Base-by-base conservation (phyloP, 2,329 filamentous ascomycete genomes). In the Bimuria novae-zelandiae region DNA sequence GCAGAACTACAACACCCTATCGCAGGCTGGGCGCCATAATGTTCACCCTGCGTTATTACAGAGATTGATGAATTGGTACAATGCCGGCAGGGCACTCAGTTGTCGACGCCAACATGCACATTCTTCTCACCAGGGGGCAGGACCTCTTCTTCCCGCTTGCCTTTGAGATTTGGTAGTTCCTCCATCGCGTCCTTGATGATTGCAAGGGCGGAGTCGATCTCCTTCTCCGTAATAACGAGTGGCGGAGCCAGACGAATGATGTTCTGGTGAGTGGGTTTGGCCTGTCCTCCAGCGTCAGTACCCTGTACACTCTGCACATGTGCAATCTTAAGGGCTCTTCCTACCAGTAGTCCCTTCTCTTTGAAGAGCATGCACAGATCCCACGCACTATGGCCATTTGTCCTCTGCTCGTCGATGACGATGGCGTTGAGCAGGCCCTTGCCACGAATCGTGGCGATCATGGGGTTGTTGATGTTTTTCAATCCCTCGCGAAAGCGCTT, bases 211-310 rank as follows among this genome's bases (percentile, higher is more conserved):
- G 86, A 84, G 63, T 86, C 82, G 61, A 99, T 88, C 77, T 99
- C 86, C 55, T 88, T 84, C 69, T 97, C 92, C 22, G 88, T 92
- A 68, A 99, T 97, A 61, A 99, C 92, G 49, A 99, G 81, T 17
- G 94, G 94, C 41, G 94, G 94, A n/a, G 94, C 94, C 57, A 99
- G 88, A 52, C 94, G 89, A 73, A 99, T 99, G 74, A 99, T 97
- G 77, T 97, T 97, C 70, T 96, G 88, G 76, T 99, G 94, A 6
- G 94, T 99, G 25, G 94, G 94, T 84, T 99, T 99, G 67, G 94
- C 94, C 91, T 96, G 73, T 69, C 54, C 41, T 36, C 42, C 37
- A 42, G 50, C 47, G 59, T 74, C 56, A 76, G 62, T 59, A 57
- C 54, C 46, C 25, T 59, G 57, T 55, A 55, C 35, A 22, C 67